These are phyloP conservation scores for Penicillium waksmanii DNA, from an alignment of 495 filamentous ascomycete genomes.

Conservation along the genomic window DNA sequence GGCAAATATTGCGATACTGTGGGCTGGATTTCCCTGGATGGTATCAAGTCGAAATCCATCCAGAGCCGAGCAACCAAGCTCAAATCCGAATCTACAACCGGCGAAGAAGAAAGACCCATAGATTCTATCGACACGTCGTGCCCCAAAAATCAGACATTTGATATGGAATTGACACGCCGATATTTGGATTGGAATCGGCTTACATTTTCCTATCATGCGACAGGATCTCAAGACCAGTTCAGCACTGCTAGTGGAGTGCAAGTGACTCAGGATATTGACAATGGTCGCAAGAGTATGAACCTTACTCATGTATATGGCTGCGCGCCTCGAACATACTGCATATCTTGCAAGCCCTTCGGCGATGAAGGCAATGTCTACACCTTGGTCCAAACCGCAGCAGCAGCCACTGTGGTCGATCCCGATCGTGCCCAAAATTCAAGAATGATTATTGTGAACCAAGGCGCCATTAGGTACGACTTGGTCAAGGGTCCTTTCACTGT, in stretches of 20 bases:
- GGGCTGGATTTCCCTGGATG: constrained; percentile 46
- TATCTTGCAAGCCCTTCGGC: constrained; percentile 37
- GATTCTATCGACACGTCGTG: constrained; percentile 1
- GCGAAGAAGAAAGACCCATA: not conserved
- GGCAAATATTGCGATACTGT: constrained; percentile 49
- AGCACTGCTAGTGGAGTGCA: constrained; percentile 6
- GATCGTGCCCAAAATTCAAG: constrained; percentile 31
- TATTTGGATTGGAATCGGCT: constrained; percentile 44
- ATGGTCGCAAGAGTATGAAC: constrained; percentile 7
- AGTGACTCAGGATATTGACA: constrained; percentile 1
- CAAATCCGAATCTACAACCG: not conserved
- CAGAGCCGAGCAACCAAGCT: not conserved
- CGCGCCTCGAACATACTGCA: constrained; percentile 44
- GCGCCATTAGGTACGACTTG: constrained; percentile 43
- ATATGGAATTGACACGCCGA: constrained; percentile 19
- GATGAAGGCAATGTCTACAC: constrained; percentile 39
- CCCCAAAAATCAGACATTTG: constrained; percentile 10
- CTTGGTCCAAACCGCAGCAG: constrained; percentile 33
- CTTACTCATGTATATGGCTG: constrained; percentile 42
- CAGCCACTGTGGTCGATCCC: constrained; percentile 28
- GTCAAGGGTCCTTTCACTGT: constrained; percentile 44
- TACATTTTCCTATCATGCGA: constrained; percentile 43
- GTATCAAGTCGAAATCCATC: constrained; percentile 24
- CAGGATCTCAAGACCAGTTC: constrained; percentile 32
- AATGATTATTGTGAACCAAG: constrained; percentile 42